Evolutionary conservation across 1,284 basidiomycete species (phyloP), one percentile per base, ranked within the genome.

Genomic region (Ceratobasidium sp.): DNA sequence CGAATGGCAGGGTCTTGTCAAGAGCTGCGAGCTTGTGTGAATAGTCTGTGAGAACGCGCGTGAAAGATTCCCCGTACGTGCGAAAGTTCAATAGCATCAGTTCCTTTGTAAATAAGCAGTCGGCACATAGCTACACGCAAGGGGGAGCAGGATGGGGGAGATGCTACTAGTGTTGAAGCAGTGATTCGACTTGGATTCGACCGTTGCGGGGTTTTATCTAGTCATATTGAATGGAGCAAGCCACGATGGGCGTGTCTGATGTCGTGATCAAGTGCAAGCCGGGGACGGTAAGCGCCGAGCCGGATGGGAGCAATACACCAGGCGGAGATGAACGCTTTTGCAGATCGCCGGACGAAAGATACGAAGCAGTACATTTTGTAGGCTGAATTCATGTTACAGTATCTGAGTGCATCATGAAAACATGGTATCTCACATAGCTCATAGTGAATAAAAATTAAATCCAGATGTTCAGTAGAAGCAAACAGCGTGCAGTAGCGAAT

Each of bases 1-100:
- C 15, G 94, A 96, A 85, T 99, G 97, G 75, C 93, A 93, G 59
- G 97, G 97, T 59, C 94, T 88, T 59, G 94, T 98, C 79, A 98
- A 88, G 43, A 98, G 89, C 90, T 94, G 80, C 34, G 56, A 25
- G 32, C 34, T 17, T 7, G 25, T 13, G 29, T 40, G 44, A n/a
- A 34, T 77, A 69, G 76, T 80, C 78, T 77, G 43, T 52, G 40
- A 49, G 29, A 11, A 62, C 22, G 8, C 51, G 13, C 43, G 56
- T 9, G 37, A 59, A 66, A 13, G 54, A 19, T 19, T 34, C 43
- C 69, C 15, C 89, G 80, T 80, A 91, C 91, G 87, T 97, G 95
- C 34, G 92, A 94, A 64, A 97, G 87, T 81, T 95, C 92, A 69
- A 96, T 95, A 1, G 95, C 94, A 77, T 92, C 91, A 15, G 92